A percentile compares a stretch with the other conserved stretches of the same genome.
These are phyloP conservation scores for Cymodocea nodosa DNA, from an alignment of 116 monocot genomes.

Conservation along the genomic window DNA sequence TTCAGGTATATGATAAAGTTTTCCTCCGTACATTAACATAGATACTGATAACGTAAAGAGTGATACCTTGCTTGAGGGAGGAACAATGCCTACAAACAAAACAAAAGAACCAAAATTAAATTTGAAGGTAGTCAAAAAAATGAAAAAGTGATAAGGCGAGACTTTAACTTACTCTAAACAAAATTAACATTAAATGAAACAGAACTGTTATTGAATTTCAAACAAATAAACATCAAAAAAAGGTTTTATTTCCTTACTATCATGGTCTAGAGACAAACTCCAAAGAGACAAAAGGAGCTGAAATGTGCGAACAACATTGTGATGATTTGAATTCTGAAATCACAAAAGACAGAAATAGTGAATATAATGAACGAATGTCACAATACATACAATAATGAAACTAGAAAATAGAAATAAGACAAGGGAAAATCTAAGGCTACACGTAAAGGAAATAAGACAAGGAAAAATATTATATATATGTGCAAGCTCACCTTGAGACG, in stretches of 20 bases:
- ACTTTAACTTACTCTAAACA: neutral
- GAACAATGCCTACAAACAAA: conserved; percentile 34
- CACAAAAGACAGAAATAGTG: neutral
- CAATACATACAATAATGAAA: neutral
- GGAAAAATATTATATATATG: neutral
- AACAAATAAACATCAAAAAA: neutral
- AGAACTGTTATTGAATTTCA: neutral
- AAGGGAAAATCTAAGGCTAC: no score
- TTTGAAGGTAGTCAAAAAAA: neutral
- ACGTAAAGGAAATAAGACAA: neutral
- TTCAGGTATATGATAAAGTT: conserved; percentile 54
- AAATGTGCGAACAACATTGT: conserved; percentile 39
- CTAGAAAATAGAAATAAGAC: neutral
- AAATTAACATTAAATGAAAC: neutral
- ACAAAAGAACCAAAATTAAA: conserved; percentile 2
- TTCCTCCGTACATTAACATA: conserved; percentile 77
- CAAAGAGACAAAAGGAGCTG: conserved; percentile 70
- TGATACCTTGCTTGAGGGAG: conserved; percentile 51
- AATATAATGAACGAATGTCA: neutral
- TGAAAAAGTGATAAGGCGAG: neutral
- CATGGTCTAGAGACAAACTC: conserved; percentile 32
- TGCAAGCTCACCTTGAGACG: conserved; percentile 48
- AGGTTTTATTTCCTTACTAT: conserved; percentile 27
- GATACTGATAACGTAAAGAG: conserved; percentile 48
- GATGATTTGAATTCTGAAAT: conserved; percentile 41